phyloP scores from a whole-genome alignment of 164 flowering plant genomes.

The Brasenia schreberi region DNA sequence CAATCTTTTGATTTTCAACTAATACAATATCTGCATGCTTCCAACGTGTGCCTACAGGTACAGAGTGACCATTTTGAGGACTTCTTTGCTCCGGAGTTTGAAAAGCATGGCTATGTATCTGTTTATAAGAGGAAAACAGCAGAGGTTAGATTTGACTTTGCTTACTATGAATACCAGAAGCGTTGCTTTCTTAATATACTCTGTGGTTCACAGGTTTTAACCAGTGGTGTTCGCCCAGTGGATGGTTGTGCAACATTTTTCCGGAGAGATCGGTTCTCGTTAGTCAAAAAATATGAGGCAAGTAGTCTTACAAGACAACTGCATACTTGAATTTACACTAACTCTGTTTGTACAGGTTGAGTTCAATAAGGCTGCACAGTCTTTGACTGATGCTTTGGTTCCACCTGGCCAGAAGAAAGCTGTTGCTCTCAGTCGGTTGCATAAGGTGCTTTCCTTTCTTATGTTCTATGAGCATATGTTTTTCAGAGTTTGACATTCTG shows the following conservation, averaged over 20 bases:
- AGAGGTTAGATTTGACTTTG: not conserved
- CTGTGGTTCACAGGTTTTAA: constrained; percentile 21
- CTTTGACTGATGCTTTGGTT: constrained; percentile 7
- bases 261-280: constrained; percentile 21
- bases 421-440: not conserved
- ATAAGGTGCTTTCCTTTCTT: constrained; percentile 1
- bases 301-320: not conserved
- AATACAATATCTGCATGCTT: not conserved
- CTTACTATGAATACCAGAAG: not conserved
- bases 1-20: not conserved
- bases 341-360: constrained; percentile 19
- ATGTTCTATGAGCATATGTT: not conserved
- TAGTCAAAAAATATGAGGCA: constrained; percentile 30
- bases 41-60: constrained; percentile 24
- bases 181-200: not conserved
- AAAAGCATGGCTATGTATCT: constrained; percentile 29
- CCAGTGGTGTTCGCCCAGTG: constrained; percentile 2
- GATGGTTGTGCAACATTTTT: constrained; percentile 54
- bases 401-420: constrained; percentile 4
- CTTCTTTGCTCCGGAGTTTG: constrained; percentile 35
- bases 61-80: constrained; percentile 48
- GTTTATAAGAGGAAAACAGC: constrained; percentile 23
- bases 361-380: constrained; percentile 12
- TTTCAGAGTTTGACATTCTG: not conserved
- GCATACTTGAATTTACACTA: not conserved